Percentiles rank a stretch among this genome's conserved stretches.
Conservation (phyloP, 257 asterid species). For the Jacaranda mimosifolia region DNA sequence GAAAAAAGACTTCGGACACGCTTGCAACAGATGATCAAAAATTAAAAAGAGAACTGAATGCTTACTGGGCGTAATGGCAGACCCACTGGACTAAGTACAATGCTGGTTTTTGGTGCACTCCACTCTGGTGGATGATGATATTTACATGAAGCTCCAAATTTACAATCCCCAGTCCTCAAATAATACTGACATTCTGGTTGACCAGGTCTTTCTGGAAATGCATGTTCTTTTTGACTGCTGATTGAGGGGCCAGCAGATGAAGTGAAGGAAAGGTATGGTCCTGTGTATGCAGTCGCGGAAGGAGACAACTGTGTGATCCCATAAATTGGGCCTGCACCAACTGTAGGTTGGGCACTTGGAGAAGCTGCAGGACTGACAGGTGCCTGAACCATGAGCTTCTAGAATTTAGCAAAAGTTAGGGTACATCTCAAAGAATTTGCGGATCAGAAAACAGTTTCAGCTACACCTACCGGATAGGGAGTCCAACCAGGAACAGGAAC, state of each 20-base stretch:
- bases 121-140: slow-evolving; percentile 88
- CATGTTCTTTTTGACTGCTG: slow-evolving; percentile 66
- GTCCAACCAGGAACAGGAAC: slow-evolving; percentile 87
- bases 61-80: slow-evolving; percentile 94
- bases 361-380: slow-evolving; percentile 69
- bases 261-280: slow-evolving; percentile 67
- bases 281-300: slow-evolving; percentile 81
- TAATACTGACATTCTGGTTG: slow-evolving; percentile 86
- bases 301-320: slow-evolving; percentile 80
- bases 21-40: background rate
- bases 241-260: slow-evolving; percentile 72
- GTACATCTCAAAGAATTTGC: background rate
- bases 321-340: slow-evolving; percentile 65
- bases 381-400: slow-evolving; percentile 49
- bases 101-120: slow-evolving; percentile 60
- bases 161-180: slow-evolving; percentile 89
- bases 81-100: slow-evolving; percentile 81
- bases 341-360: slow-evolving; percentile 63
- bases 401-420: slow-evolving; percentile 34
- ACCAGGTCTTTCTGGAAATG: slow-evolving; percentile 90
- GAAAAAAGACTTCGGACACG: background rate
- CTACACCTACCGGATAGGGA: slow-evolving; percentile 71
- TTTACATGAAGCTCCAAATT: slow-evolving; percentile 86
- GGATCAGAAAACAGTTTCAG: slow-evolving; percentile 31
- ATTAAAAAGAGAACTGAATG: slow-evolving; percentile 22